A percentile compares a stretch with the other conserved stretches of the same genome.
Evolutionary conservation across 257 asterid species (phyloP).

Genomic region (Craterostigma plantagineum): DNA sequence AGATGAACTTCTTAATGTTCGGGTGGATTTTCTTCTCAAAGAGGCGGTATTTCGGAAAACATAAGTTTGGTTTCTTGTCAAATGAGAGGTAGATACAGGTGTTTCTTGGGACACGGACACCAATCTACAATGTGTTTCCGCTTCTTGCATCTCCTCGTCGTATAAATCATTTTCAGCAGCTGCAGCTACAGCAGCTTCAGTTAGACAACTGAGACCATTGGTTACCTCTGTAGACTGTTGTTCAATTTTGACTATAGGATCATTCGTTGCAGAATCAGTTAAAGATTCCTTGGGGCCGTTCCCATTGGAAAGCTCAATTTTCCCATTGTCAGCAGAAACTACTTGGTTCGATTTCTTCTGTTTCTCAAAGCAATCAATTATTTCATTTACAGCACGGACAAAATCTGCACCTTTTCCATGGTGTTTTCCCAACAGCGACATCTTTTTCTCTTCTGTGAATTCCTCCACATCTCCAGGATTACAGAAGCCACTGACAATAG

Average conservation of each 20-base stretch:
- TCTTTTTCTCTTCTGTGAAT: constrained; percentile 79
- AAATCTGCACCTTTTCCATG: constrained; percentile 87
- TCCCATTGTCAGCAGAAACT: constrained; percentile 20
- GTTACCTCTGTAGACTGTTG: constrained; percentile 17
- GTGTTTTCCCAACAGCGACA: constrained; percentile 55
- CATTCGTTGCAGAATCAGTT: constrained; percentile 22
- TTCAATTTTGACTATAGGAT: constrained; percentile 14
- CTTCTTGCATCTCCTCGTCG: constrained; percentile 24
- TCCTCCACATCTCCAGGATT: constrained; percentile 85
- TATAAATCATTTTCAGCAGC: constrained; percentile 27
- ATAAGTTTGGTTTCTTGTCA: constrained; percentile 37
- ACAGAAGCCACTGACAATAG: constrained; percentile 63
- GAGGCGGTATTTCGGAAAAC: constrained; percentile 10
- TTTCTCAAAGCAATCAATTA: constrained; percentile 57
- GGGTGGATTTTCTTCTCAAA: constrained; percentile 31
- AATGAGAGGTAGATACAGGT: constrained; percentile 13
- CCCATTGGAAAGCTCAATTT: constrained; percentile 20
- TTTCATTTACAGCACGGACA: constrained; percentile 65
- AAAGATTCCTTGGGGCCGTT: constrained; percentile 25
- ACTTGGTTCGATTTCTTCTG: constrained; percentile 34
- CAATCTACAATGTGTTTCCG: constrained; percentile 25
- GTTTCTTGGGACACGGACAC: constrained; percentile 15
- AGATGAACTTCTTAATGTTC: constrained; percentile 42
- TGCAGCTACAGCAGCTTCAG: constrained; percentile 40
- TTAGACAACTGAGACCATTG: constrained; percentile 25